These are phyloP conservation scores for grape (Vitis vinifera) DNA, from an alignment of 164 flowering plant genomes.

Conservation along the genomic window DNA sequence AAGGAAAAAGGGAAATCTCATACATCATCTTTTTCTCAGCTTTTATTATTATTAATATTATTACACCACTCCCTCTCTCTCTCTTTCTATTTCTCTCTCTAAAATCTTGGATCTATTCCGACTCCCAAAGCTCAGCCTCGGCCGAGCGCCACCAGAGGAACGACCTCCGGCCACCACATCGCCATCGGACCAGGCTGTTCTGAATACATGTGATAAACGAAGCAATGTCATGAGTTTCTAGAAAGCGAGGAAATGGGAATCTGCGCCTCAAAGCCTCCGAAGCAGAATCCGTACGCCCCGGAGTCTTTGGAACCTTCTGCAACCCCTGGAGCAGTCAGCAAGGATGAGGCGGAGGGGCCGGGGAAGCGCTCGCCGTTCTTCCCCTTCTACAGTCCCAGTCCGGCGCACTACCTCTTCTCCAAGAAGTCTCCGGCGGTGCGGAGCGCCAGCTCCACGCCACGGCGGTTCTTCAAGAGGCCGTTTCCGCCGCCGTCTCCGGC, in stretches of 20 bases:
- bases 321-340: not conserved
- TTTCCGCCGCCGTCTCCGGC: constrained; percentile 72
- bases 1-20: not conserved
- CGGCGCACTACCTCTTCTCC: constrained; percentile 33
- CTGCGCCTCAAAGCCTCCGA: constrained; percentile 48
- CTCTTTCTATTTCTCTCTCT: constrained; percentile 10
- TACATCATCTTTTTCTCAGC: not conserved
- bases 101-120: not conserved
- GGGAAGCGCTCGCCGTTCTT: constrained; percentile 41
- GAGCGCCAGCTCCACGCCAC: constrained; percentile 37
- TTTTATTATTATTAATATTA: too few relatives aligned
- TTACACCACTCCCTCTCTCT: not conserved
- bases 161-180: not conserved
- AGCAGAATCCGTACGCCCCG: constrained; percentile 36
- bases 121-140: too few relatives aligned
- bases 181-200: not conserved
- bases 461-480: constrained; percentile 39
- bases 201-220: too few relatives aligned
- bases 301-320: constrained; percentile 2
- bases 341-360: not conserved
- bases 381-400: constrained; percentile 58
- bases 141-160: too few relatives aligned
- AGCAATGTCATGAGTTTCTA: too few relatives aligned
- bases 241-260: constrained; percentile 34
- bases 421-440: constrained; percentile 26